Conservation (phyloP, 2,329 filamentous ascomycete species). For the Clonostachys rosea region DNA sequence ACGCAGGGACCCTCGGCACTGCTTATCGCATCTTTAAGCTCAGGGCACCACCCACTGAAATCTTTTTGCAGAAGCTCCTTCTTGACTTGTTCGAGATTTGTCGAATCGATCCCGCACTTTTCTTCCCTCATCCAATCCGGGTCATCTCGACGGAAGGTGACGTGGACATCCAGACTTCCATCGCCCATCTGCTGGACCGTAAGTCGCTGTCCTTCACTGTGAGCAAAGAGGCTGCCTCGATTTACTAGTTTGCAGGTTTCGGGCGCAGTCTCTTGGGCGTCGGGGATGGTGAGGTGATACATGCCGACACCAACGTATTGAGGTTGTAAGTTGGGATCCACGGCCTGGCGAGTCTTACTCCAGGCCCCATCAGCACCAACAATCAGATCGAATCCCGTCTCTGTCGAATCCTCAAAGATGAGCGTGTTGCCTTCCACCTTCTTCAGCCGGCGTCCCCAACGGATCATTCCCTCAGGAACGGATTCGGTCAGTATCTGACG, state of each 20-base stretch:
- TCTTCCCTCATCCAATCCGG: constrained; percentile 26
- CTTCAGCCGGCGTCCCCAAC: constrained; percentile 39
- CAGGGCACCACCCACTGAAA: constrained; percentile 33
- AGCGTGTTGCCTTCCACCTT: constrained; percentile 27
- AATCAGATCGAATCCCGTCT: constrained; percentile 30
- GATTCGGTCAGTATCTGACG: constrained; percentile 37
- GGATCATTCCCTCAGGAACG: constrained; percentile 35
- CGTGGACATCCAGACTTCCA: constrained; percentile 35
- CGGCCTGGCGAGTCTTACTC: constrained; percentile 23
- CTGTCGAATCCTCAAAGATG: constrained; percentile 26
- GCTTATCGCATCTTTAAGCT: constrained; percentile 33
- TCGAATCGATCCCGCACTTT: constrained; percentile 37
- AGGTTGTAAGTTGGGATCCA: constrained; percentile 31
- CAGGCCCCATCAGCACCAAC: constrained; percentile 29
- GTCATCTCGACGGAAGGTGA: constrained; percentile 28
- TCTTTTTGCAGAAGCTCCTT: constrained; percentile 24
- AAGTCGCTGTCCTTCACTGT: constrained; percentile 33
- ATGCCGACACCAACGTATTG: constrained; percentile 38
- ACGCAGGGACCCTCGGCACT: constrained; percentile 29
- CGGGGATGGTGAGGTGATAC: constrained; percentile 33
- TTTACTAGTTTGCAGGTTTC: constrained; percentile 38
- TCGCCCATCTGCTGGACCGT: constrained; percentile 37
- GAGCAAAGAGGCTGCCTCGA: constrained; percentile 38
- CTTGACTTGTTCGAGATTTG: constrained; percentile 28
- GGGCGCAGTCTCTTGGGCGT: constrained; percentile 33